Evolutionary conservation across 2,329 filamentous ascomycete genomes (phyloP), one percentile per base, ranked within the genome.

Genomic region (Cladosporium sp.): DNA sequence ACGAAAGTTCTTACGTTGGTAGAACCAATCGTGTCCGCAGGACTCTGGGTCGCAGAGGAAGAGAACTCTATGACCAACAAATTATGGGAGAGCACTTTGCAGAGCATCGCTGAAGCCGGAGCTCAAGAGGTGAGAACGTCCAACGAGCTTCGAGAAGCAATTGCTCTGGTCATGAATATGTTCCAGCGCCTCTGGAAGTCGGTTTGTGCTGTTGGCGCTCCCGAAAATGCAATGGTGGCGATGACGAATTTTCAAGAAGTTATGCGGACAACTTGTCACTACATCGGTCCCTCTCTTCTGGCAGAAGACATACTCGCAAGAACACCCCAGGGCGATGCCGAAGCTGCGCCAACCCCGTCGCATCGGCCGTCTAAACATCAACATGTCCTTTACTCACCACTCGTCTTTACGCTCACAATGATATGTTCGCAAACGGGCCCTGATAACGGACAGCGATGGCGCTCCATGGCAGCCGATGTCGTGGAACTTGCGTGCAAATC

Each of bases 81-180:
- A 5, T 28, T 59, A 15, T 73, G 71, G 59, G 70, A 75, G 11
- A 74, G 78, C 34, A 76, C 91, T 12, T 78, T 90, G 43, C 75
- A 78, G 3, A 83, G 87, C 1, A 77, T 92, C 25, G 82, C 85
- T 2, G 82, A 83, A 51, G 88, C 89, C 39, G 87, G 87, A 22
- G 82, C 81, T 42, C 96, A 96, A 73, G 94, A 99, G 73, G 88
- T 99, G 66, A 96, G 93, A 67, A 87, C 92, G 6, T 92, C 91
- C 0, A 83, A 83, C 12, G 93, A 97, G 61, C 90, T 92, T 1
- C 89, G 90, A 68, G 83, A 86, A 61, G 93, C 92, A 60, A 82
- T 96, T 61, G 87, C 89, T 20, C 81, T 84, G 42, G 80, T 92
- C 20, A 81, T 93, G 51, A 85, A 85, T 42, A 74, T 92, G 20